Evolutionary conservation across 2,329 filamentous ascomycete species (phyloP).

Genomic region (Samsoniella hepiali): DNA sequence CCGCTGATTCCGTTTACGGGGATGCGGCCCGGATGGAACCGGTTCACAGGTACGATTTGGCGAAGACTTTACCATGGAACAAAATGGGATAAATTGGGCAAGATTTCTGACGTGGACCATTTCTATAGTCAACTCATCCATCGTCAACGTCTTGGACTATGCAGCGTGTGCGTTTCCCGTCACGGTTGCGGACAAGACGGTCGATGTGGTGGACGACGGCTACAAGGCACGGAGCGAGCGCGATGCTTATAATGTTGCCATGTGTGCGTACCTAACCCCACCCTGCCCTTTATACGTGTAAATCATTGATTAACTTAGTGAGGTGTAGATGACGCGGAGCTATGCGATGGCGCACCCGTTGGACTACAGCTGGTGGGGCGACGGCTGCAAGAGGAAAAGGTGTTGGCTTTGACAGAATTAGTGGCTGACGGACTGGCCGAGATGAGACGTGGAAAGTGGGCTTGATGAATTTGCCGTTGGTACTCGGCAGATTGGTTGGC

Average conservation of each 20-base stretch:
- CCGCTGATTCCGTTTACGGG: constrained; percentile 39
- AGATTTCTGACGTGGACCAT: neutral
- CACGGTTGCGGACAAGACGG: constrained; percentile 35
- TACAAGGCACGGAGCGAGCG: neutral
- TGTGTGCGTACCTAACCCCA: neutral
- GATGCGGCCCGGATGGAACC: constrained; percentile 32
- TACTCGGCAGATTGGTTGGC: neutral
- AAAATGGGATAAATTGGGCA: too few relatives aligned
- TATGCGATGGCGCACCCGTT: neutral
- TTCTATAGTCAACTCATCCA: constrained; percentile 32
- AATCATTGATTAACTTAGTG: neutral
- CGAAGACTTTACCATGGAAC: too few relatives aligned
- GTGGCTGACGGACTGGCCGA: neutral
- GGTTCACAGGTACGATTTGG: constrained; percentile 3
- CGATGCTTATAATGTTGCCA: neutral
- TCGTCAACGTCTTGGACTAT: constrained; percentile 37
- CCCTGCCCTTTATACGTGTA: neutral
- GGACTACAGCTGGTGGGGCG: constrained; percentile 3
- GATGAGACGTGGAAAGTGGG: neutral
- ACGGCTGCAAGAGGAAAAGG: neutral
- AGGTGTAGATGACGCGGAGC: neutral
- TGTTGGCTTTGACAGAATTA: neutral
- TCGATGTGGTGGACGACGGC: neutral
- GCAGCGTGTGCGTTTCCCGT: constrained; percentile 41
- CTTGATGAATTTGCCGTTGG: neutral